phyloP scores from a whole-genome alignment of 495 filamentous ascomycete genomes.

The Penicillium roqueforti region DNA sequence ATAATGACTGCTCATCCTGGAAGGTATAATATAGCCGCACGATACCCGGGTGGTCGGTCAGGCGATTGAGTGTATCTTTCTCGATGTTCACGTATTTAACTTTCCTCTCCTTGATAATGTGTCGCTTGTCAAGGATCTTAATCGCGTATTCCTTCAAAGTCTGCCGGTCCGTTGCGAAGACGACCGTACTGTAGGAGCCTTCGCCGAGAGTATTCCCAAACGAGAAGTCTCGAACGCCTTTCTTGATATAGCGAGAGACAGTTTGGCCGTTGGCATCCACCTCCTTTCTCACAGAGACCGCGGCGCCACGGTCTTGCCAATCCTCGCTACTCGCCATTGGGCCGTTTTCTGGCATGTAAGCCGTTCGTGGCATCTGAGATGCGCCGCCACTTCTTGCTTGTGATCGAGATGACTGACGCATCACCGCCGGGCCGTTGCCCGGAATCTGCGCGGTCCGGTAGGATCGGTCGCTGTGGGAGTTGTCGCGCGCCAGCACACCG shows the following conservation, averaged over 20 bases:
- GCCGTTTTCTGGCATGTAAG: conserved; percentile 62
- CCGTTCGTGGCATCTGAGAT: conserved; percentile 51
- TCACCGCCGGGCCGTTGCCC: conserved; percentile 52
- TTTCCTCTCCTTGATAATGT: conserved; percentile 99
- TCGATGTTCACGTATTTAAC: conserved; percentile 99
- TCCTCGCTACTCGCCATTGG: conserved; percentile 74
- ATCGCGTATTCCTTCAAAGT: conserved; percentile 96
- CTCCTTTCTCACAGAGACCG: conserved; percentile 73
- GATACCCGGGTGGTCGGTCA: conserved; percentile 95
- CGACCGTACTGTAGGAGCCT: conserved; percentile 96
- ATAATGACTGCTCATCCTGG: conserved; percentile 91
- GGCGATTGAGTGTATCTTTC: conserved; percentile 92
- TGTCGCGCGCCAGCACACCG: conserved; percentile 61
- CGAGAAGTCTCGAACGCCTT: conserved; percentile 93
- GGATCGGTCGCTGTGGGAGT: conserved; percentile 64
- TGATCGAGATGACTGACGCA: conserved; percentile 44
- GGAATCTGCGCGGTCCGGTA: conserved; percentile 57
- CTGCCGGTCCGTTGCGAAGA: conserved; percentile 90
- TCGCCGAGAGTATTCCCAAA: conserved; percentile 92
- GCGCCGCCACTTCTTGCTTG: conserved; percentile 45
- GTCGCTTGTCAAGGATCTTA: conserved; percentile 96
- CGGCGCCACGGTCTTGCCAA: conserved; percentile 92
- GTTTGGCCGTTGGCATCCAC: conserved; percentile 77
- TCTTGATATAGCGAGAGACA: conserved; percentile 81
- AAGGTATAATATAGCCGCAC: conserved; percentile 98